Evolutionary conservation across 345 rosid species (phyloP), one percentile per base, ranked within the genome.

Genomic region (Heritiera littoralis): DNA sequence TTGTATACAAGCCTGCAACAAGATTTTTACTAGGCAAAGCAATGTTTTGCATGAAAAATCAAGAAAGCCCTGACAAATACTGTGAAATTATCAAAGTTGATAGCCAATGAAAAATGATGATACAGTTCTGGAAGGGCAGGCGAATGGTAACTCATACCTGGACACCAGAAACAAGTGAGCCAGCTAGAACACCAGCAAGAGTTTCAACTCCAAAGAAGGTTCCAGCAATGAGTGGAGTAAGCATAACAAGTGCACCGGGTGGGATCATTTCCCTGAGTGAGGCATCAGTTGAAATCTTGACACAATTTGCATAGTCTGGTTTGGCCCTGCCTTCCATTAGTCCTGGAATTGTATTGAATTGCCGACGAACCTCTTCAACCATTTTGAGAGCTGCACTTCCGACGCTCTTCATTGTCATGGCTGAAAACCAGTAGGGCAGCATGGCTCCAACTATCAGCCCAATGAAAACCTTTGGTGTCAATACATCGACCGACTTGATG

Each of bases 351-450:
- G 91, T 74, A 49, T 91, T 84, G 87, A 91, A 91, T 23, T 91
- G 95, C 15, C 90, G 83, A 52, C 95, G 84, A 38, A 91, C 95
- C 80, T 88, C 95, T 81, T 91, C 92, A 0, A 91, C 92, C 94
- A 91, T 91, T 77, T 91, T 89, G 46, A 91, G 87, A 11, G 91
- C 92, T 45, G 89, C 86, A 72, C 85, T 91, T 66, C 94, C 94
- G 3, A 91, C 92, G 13, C 92, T 89, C 85, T 91, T 91, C 94
- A 91, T 89, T 74, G 92, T 88, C 92, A 85, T 85, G 81, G 94
- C 88, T 0, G 92, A 91, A 77, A 89, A 89, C 92, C 94, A 86
- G 86, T 83, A 91, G 1, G 90, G 94, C 60, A 91, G 92, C 94
- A 89, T 89, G 15, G 94, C 94, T 15, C 92, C 94, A 2, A 88